Evolutionary conservation across 2,329 filamentous ascomycete genomes (phyloP).

Genomic region (Botrytis fabae): DNA sequence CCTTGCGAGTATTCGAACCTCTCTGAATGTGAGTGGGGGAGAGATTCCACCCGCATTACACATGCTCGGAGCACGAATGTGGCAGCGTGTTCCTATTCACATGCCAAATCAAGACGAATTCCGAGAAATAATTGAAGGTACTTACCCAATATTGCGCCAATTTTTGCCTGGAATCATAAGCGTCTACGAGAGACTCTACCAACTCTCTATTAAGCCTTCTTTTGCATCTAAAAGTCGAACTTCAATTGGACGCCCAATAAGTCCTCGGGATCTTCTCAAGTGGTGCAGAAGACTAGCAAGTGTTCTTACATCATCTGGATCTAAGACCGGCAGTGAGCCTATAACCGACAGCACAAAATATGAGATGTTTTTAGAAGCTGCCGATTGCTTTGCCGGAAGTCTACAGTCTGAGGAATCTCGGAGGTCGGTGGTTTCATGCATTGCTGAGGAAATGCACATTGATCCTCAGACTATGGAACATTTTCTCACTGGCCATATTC

Average conservation of each 20-base stretch:
- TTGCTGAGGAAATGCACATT: slow-evolving; percentile 86
- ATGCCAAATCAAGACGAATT: slow-evolving; percentile 70
- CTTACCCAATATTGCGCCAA: slow-evolving; percentile 68
- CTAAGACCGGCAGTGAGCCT: slow-evolving; percentile 66
- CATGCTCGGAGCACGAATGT: slow-evolving; percentile 82
- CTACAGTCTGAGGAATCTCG: slow-evolving; percentile 66
- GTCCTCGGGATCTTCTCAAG: slow-evolving; percentile 80
- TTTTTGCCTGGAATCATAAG: slow-evolving; percentile 59
- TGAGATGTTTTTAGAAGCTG: slow-evolving; percentile 87
- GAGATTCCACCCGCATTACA: slow-evolving; percentile 65
- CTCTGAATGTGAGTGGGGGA: slow-evolving; percentile 64
- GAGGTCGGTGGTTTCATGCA: slow-evolving; percentile 61
- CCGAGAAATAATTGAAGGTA: slow-evolving; percentile 67
- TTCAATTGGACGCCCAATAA: slow-evolving; percentile 55
- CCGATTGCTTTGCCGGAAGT: slow-evolving; percentile 88
- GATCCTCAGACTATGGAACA: slow-evolving; percentile 79
- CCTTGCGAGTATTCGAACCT: slow-evolving; percentile 85
- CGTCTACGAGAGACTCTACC: slow-evolving; percentile 57
- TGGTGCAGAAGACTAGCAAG: slow-evolving; percentile 78
- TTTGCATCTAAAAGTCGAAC: slow-evolving; percentile 51
- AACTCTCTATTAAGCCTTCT: slow-evolving; percentile 45
- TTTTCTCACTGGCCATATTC: slow-evolving; percentile 71
- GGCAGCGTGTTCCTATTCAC: slow-evolving; percentile 73
- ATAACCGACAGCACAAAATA: slow-evolving; percentile 72
- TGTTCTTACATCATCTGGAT: slow-evolving; percentile 61